Percentiles rank a stretch among this genome's conserved stretches.
Evolutionary conservation across 1,284 basidiomycete species (phyloP).

Genomic region (Papiliotrema nemorosa): DNA sequence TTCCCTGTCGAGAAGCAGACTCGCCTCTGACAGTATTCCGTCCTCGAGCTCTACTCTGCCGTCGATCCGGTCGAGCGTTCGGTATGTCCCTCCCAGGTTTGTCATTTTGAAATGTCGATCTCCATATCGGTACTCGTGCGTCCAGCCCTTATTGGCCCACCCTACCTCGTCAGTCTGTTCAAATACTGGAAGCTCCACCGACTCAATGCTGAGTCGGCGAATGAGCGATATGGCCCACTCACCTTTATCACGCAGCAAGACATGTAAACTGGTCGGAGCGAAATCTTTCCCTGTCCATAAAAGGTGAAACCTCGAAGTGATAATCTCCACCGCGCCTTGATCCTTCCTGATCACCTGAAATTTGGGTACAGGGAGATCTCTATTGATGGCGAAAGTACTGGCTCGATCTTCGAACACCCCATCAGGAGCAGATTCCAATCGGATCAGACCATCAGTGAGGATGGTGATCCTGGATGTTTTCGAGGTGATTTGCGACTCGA

Average conservation of each 20-base stretch:
- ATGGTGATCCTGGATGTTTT: slow-evolving; percentile 13
- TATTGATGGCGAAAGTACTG: slow-evolving; percentile 22
- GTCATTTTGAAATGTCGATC: slow-evolving; percentile 3
- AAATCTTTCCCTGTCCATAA: slow-evolving; percentile 19
- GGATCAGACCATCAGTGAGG: slow-evolving; percentile 17
- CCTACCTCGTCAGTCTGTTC: not conserved
- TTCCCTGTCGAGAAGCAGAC: not conserved
- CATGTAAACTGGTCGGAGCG: slow-evolving; percentile 11
- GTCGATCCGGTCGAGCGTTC: slow-evolving; percentile 22
- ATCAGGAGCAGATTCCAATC: slow-evolving; percentile 19
- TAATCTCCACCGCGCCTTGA: slow-evolving; percentile 14
- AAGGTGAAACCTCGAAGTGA: slow-evolving; percentile 15
- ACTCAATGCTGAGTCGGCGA: no score
- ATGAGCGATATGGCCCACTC: not conserved
- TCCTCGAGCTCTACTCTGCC: slow-evolving; percentile 17
- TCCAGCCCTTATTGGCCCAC: slow-evolving; percentile 1
- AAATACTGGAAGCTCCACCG: no score
- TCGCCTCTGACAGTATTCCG: slow-evolving; percentile 19
- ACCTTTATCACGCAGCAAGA: slow-evolving; percentile 11
- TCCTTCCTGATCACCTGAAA: slow-evolving; percentile 7
- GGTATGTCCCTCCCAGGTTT: slow-evolving; percentile 19
- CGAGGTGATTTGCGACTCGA: not conserved
- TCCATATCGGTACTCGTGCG: slow-evolving; percentile 3
- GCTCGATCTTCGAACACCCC: slow-evolving; percentile 26
- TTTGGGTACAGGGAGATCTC: slow-evolving; percentile 13